These are phyloP conservation scores for Anastatica hierochuntica DNA, from an alignment of 345 rosid species.

Conservation along the genomic window DNA sequence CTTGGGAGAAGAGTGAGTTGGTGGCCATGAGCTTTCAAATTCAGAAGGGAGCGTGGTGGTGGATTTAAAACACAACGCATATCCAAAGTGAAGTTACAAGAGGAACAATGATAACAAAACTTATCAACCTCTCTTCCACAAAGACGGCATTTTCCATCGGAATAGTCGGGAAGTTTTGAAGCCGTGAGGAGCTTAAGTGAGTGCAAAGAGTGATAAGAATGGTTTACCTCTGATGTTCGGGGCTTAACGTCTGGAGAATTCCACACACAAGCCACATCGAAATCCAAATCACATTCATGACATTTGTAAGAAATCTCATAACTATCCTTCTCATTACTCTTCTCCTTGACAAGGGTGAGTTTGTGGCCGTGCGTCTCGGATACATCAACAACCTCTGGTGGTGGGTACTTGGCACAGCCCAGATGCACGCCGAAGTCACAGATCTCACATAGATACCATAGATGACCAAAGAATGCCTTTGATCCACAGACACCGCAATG, in stretches of 20 bases:
- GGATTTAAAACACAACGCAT: too few relatives aligned
- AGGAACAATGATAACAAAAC: neutral
- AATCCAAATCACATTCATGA: too few relatives aligned
- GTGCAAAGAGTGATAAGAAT: too few relatives aligned
- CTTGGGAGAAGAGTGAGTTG: too few relatives aligned
- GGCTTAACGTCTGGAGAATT: too few relatives aligned
- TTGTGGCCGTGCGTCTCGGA: neutral
- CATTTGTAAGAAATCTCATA: neutral
- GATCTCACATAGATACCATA: too few relatives aligned
- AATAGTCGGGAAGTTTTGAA: neutral
- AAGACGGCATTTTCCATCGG: neutral
- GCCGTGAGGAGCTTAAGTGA: neutral
- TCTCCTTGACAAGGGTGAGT: neutral
- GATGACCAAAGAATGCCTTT: too few relatives aligned
- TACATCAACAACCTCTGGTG: neutral
- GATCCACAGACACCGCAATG: too few relatives aligned
- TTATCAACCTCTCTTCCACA: neutral
- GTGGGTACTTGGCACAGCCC: neutral
- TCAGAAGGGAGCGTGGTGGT: neutral
- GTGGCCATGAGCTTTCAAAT: too few relatives aligned
- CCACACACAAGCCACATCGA: neutral
- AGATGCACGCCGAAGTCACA: too few relatives aligned
- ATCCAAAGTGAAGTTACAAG: too few relatives aligned
- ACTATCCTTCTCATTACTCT: accelerated
- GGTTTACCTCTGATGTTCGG: too few relatives aligned